Conservation (phyloP, 306 rosid genomes). For the Ormosia emarginata region DNA sequence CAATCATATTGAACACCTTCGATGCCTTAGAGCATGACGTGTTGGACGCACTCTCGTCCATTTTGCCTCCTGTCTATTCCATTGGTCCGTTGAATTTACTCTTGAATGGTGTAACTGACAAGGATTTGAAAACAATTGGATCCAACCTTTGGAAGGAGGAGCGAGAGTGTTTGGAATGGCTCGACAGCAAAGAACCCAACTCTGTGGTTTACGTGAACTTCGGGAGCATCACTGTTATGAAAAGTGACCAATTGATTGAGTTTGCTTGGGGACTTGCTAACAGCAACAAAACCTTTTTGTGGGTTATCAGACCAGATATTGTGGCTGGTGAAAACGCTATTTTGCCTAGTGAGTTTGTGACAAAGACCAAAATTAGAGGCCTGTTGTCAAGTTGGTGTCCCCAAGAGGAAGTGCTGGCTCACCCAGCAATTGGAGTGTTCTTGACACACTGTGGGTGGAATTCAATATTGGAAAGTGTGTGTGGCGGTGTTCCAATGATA, state of each 20-base stretch:
- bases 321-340: not conserved
- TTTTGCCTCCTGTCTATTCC: slow-evolving; percentile 40
- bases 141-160: slow-evolving; percentile 58
- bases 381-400: slow-evolving; percentile 48
- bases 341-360: slow-evolving; percentile 1
- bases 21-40: slow-evolving; percentile 37
- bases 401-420: slow-evolving; percentile 46
- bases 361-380: slow-evolving; percentile 34
- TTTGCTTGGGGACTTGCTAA: slow-evolving; percentile 15
- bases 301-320: slow-evolving; percentile 9
- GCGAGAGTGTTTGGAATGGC: no score
- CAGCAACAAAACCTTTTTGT: not conserved
- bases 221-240: no score
- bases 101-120: slow-evolving; percentile 12
- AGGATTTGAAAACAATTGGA: not conserved
- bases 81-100: slow-evolving; percentile 42
- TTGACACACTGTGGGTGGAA: slow-evolving; percentile 59
- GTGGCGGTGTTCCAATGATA: slow-evolving; percentile 50
- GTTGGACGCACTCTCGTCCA: slow-evolving; percentile 25
- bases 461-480: slow-evolving; percentile 26
- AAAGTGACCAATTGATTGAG: slow-evolving; percentile 17
- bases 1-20: slow-evolving; percentile 49
- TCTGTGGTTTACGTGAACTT: no score
- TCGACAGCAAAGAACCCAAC: no score
- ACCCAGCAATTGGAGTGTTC: slow-evolving; percentile 53